Evolutionary conservation across 176 grass and related monocot genomes (phyloP).

Genomic region (Carex scoparia): DNA sequence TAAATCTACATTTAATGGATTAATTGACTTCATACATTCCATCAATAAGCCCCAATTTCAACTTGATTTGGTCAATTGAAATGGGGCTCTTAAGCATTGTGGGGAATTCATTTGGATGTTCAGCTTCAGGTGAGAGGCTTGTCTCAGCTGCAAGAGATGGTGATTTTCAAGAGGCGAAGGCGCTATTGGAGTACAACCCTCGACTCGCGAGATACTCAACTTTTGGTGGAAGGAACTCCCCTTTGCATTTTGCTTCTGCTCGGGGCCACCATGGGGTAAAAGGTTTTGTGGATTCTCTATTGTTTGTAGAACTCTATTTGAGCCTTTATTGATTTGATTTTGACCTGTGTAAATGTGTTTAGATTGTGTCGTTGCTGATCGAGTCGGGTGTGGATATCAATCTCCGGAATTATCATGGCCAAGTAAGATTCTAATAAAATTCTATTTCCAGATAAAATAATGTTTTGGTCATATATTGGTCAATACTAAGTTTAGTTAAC

Average conservation of each 20-base stretch:
- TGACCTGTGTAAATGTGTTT: conserved; percentile 4
- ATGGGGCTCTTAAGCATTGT: conserved; percentile 96
- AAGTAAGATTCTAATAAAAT: conserved; percentile 40
- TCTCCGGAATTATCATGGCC: conserved; percentile 76
- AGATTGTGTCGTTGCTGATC: conserved; percentile 88
- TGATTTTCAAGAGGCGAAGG: conserved; percentile 82
- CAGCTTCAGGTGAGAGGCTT: conserved; percentile 88
- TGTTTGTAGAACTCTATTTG: not conserved
- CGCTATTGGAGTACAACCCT: conserved; percentile 88
- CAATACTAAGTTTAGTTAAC: not conserved
- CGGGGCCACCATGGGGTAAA: conserved; percentile 88
- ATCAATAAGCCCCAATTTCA: not conserved
- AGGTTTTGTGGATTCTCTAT: not conserved
- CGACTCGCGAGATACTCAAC: conserved; percentile 86
- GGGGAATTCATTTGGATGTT: conserved; percentile 96
- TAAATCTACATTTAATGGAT: not conserved
- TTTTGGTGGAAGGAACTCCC: conserved; percentile 89
- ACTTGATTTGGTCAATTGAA: conserved; percentile 30
- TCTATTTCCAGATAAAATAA: not conserved
- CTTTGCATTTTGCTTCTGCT: conserved; percentile 83
- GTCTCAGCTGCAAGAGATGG: conserved; percentile 93
- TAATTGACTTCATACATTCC: not conserved
- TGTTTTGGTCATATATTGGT: not conserved
- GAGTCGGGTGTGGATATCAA: conserved; percentile 89
- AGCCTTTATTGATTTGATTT: conserved; percentile 16